Evolutionary conservation across 345 rosid species (phyloP).

Genomic region (Passiflora organensis): DNA sequence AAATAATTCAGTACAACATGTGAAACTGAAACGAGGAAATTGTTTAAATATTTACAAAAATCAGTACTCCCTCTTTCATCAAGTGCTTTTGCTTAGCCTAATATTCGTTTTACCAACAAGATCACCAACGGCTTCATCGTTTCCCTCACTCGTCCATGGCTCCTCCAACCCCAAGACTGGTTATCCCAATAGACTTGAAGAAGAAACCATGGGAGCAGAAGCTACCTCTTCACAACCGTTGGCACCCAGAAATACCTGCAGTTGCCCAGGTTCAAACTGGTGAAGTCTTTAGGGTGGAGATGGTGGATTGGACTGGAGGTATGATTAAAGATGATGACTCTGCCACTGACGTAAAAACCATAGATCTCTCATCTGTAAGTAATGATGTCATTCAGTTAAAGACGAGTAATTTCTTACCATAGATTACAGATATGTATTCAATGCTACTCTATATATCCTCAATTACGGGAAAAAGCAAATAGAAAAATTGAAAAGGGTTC

Average conservation of each 20-base stretch:
- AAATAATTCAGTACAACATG: too few relatives aligned
- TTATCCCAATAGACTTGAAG: conserved; percentile 55
- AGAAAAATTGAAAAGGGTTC: too few relatives aligned
- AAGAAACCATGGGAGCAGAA: conserved; percentile 68
- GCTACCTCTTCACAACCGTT: conserved; percentile 60
- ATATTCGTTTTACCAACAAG: conserved; percentile 17
- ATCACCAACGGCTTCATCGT: background rate
- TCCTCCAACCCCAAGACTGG: conserved; percentile 49
- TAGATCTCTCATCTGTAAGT: conserved; percentile 56
- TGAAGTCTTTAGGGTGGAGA: conserved; percentile 59
- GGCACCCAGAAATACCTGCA: conserved; percentile 73
- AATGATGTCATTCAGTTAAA: background rate
- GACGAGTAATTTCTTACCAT: background rate
- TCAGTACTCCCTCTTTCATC: background rate
- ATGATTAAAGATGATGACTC: conserved; percentile 53
- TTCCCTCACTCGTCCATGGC: conserved; percentile 35
- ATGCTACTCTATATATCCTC: too few relatives aligned
- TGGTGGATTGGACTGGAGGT: conserved; percentile 73
- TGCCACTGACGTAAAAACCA: conserved; percentile 44
- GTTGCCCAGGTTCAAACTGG: conserved; percentile 40
- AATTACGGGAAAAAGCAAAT: too few relatives aligned
- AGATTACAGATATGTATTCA: background rate
- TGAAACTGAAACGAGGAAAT: too few relatives aligned
- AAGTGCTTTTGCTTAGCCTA: background rate
- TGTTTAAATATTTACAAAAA: too few relatives aligned